A percentile compares a stretch with the other conserved stretches of the same genome.
These are phyloP conservation scores for Aspergillus sp. DNA, from an alignment of 2,329 filamentous ascomycete species.

Conservation along the genomic window DNA sequence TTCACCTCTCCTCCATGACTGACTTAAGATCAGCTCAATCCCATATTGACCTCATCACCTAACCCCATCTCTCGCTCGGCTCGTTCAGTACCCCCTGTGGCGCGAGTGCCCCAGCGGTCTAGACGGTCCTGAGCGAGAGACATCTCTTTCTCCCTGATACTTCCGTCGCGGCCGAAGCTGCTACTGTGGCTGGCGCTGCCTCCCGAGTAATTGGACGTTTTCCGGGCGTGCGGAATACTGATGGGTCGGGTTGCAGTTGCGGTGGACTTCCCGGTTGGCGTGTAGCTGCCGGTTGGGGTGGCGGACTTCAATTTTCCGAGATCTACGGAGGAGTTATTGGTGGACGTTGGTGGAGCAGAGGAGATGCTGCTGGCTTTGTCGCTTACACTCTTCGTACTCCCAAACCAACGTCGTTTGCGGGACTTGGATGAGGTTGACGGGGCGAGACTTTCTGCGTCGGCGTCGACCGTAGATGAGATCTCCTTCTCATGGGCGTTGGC, in stretches of 20 bases:
- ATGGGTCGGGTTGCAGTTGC: conserved; percentile 30
- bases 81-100: conserved; percentile 54
- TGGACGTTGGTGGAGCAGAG: conserved; percentile 21
- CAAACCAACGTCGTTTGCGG: conserved; percentile 43
- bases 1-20: background rate
- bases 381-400: conserved; percentile 32
- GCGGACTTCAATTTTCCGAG: conserved; percentile 26
- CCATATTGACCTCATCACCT: conserved; percentile 82
- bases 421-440: conserved; percentile 33
- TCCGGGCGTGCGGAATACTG: conserved; percentile 32
- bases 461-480: conserved; percentile 20
- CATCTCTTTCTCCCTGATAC: conserved; percentile 41
- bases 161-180: conserved; percentile 28
- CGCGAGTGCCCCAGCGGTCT: conserved; percentile 56
- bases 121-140: conserved; percentile 50
- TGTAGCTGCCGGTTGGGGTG: conserved; percentile 18
- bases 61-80: conserved; percentile 67
- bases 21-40: conserved; percentile 62
- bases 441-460: conserved; percentile 31
- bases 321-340: conserved; percentile 25
- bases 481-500: conserved; percentile 16
- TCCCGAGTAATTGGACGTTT: conserved; percentile 26
- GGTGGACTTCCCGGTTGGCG: conserved; percentile 13
- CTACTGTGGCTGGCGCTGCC: conserved; percentile 19
- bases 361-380: conserved; percentile 28